These are phyloP conservation scores for Aspergillus udagawae DNA, from an alignment of 2,329 filamentous ascomycete genomes.

Conservation along the genomic window DNA sequence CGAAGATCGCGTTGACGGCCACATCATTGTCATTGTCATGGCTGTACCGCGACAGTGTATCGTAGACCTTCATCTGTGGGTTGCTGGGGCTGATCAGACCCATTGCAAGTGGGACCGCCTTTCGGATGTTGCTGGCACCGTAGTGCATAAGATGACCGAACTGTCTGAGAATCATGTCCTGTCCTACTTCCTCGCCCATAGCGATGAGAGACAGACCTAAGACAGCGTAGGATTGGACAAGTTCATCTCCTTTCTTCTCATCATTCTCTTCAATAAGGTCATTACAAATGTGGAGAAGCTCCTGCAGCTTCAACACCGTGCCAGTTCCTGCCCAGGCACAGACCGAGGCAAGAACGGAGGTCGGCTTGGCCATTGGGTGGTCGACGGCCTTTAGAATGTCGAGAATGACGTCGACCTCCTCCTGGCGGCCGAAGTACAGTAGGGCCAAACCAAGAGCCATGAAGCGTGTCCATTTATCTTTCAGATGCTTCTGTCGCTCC, in stretches of 20 bases:
- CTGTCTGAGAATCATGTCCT: slow-evolving; percentile 97
- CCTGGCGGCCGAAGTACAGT: slow-evolving; percentile 92
- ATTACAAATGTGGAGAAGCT: slow-evolving; percentile 95
- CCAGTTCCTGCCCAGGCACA: slow-evolving; percentile 98
- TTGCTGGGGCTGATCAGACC: slow-evolving; percentile 95
- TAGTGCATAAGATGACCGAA: slow-evolving; percentile 99
- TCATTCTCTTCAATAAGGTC: slow-evolving; percentile 93
- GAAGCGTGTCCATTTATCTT: slow-evolving; percentile 98
- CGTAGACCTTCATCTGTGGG: slow-evolving; percentile 99
- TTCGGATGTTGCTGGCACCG: slow-evolving; percentile 93
- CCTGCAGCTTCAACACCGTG: slow-evolving; percentile 93
- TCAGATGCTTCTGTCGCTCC: slow-evolving; percentile 82
- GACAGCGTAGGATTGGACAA: slow-evolving; percentile 93
- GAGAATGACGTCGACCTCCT: slow-evolving; percentile 96
- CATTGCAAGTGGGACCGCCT: slow-evolving; percentile 93
- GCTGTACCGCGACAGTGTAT: slow-evolving; percentile 93
- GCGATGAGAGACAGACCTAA: slow-evolving; percentile 89
- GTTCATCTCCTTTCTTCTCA: slow-evolving; percentile 90
- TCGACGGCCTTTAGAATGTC: slow-evolving; percentile 97
- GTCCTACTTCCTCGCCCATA: slow-evolving; percentile 97
- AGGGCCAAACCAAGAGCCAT: slow-evolving; percentile 90
- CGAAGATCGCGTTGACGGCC: slow-evolving; percentile 96
- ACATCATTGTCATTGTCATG: slow-evolving; percentile 99
- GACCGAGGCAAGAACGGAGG: slow-evolving; percentile 87
- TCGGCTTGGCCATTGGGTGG: slow-evolving; percentile 95